Percentiles rank a stretch among this genome's conserved stretches.
Conservation (phyloP, 106 monocot genomes). For the Apostasia ramifera region DNA sequence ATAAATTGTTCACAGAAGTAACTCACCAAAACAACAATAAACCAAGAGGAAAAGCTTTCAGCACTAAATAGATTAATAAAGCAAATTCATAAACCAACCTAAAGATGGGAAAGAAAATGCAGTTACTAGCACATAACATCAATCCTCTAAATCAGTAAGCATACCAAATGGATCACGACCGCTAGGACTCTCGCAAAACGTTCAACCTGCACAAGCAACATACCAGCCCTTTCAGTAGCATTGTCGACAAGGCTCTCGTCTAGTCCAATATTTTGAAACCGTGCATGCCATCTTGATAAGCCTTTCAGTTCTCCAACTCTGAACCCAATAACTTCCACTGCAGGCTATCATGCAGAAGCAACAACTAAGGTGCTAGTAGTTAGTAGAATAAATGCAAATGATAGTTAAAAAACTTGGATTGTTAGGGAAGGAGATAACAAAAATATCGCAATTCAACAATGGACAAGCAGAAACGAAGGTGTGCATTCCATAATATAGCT, state of each 20-base stretch:
- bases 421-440: not conserved
- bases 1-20: too few relatives aligned
- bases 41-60: too few relatives aligned
- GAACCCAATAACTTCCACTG: slow-evolving; percentile 87
- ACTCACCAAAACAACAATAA: too few relatives aligned
- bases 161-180: slow-evolving; percentile 71
- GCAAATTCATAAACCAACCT: too few relatives aligned
- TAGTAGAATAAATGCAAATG: not conserved
- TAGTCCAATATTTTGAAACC: slow-evolving; percentile 73
- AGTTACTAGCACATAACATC: not conserved
- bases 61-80: too few relatives aligned
- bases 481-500: too few relatives aligned
- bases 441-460: not conserved
- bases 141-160: not conserved
- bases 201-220: slow-evolving; percentile 87
- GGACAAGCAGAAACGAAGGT: too few relatives aligned
- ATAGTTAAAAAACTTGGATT: not conserved
- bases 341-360: slow-evolving; percentile 50
- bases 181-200: slow-evolving; percentile 81
- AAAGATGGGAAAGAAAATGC: too few relatives aligned
- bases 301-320: slow-evolving; percentile 89
- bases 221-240: slow-evolving; percentile 76
- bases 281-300: slow-evolving; percentile 85
- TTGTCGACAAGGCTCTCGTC: slow-evolving; percentile 66
- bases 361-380: not conserved